Percentiles rank a stretch among this genome's conserved stretches.
These are phyloP conservation scores for Pythium grandisporangium DNA, from an alignment of 352 stramenopile genomes.

Conservation along the genomic window DNA sequence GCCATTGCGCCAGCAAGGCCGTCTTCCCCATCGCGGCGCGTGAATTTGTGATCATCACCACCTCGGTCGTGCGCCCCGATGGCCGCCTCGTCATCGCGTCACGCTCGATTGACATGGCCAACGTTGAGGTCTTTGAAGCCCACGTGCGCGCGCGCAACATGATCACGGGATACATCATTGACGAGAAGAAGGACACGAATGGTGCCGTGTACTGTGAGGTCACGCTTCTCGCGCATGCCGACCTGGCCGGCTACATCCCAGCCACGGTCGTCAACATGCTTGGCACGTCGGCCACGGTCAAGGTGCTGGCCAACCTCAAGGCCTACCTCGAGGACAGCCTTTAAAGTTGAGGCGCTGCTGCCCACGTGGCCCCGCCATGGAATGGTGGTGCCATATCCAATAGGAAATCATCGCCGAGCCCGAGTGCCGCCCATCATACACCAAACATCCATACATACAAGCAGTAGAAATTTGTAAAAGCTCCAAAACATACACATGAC, in stretches of 20 bases:
- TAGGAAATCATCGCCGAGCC: constrained; percentile 5
- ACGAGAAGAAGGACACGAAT: constrained; percentile 33
- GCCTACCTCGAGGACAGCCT: constrained; percentile 28
- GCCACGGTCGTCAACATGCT: constrained; percentile 78
- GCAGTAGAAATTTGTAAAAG: no score
- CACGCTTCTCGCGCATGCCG: constrained; percentile 66
- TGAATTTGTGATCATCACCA: constrained; percentile 69
- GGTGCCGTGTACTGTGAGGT: constrained; percentile 55
- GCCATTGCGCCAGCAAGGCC: constrained; percentile 69
- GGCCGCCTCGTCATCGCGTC: constrained; percentile 53
- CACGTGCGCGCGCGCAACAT: constrained; percentile 60
- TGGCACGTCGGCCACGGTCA: constrained; percentile 73
- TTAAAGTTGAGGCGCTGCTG: constrained; percentile 1
- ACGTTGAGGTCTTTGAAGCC: constrained; percentile 34
- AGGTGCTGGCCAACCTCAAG: constrained; percentile 68
- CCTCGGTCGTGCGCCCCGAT: constrained; percentile 37
- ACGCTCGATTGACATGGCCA: constrained; percentile 40
- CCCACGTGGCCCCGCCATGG: constrained; percentile 4
- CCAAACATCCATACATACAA: background rate
- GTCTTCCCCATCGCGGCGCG: constrained; percentile 68
- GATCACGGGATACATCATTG: constrained; percentile 74
- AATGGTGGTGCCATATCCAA: constrained; percentile 7
- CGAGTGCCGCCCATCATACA: background rate
- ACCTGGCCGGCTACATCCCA: constrained; percentile 73
- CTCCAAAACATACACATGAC: no score